Conservation (phyloP, 2,329 filamentous ascomycete genomes). For the Pseudogymnoascus sp. region DNA sequence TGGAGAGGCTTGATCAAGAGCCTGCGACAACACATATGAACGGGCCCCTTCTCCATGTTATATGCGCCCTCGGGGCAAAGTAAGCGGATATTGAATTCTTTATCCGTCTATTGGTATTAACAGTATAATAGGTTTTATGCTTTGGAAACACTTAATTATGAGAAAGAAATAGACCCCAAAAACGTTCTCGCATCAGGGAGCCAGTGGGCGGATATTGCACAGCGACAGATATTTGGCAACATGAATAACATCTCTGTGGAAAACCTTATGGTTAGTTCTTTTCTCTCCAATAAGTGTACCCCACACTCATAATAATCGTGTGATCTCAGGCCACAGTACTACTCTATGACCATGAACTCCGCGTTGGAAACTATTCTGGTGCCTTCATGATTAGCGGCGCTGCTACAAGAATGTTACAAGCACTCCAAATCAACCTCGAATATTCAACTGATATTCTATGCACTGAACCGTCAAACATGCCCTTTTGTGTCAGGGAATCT, state of each 20-base stretch:
- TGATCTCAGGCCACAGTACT: conserved; percentile 24
- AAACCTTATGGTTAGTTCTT: conserved; percentile 12
- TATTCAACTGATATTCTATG: conserved; percentile 28
- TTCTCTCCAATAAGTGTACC: background rate
- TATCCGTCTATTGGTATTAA: background rate
- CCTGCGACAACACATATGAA: conserved; percentile 14
- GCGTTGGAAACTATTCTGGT: conserved; percentile 28
- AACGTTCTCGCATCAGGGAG: conserved; percentile 4
- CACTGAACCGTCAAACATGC: conserved; percentile 17
- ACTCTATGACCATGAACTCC: conserved; percentile 28
- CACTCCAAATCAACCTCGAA: conserved; percentile 29
- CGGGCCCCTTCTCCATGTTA: conserved; percentile 22
- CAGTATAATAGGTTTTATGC: conserved; percentile 2
- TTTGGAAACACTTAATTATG: background rate
- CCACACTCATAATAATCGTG: background rate
- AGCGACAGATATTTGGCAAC: conserved; percentile 5
- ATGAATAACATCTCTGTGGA: conserved; percentile 8
- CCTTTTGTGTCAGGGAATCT: conserved; percentile 23
- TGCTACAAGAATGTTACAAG: conserved; percentile 27
- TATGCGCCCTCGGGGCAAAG: conserved; percentile 25
- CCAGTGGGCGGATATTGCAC: conserved; percentile 11
- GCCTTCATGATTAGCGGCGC: conserved; percentile 29
- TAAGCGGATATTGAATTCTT: conserved; percentile 11
- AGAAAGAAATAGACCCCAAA: background rate
- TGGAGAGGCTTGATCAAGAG: conserved; percentile 24